Evolutionary conservation across 768 basidiomycete species (phyloP).

Genomic region (Strobilomyces echinocephalus): DNA sequence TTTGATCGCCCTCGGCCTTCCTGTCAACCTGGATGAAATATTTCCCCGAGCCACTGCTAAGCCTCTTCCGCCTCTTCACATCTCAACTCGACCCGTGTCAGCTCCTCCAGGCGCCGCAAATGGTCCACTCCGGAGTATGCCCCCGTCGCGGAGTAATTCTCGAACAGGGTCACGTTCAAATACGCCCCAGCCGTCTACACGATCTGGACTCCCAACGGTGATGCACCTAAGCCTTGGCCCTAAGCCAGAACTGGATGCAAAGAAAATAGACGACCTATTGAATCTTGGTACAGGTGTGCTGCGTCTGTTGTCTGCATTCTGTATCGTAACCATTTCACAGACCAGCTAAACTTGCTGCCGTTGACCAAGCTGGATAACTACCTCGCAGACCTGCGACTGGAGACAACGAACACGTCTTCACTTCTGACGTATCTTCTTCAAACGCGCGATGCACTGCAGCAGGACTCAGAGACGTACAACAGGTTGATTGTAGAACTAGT

Average conservation of each 20-base stretch:
- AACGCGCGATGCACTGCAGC: conserved; percentile 73
- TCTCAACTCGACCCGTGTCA: conserved; percentile 77
- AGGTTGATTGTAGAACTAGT: conserved; percentile 87
- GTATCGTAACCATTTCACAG: conserved; percentile 36
- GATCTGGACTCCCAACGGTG: conserved; percentile 26
- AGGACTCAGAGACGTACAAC: conserved; percentile 87
- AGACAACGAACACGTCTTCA: conserved; percentile 71
- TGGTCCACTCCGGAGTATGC: conserved; percentile 25
- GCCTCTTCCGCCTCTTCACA: conserved; percentile 73
- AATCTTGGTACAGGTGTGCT: conserved; percentile 59
- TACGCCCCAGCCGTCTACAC: conserved; percentile 41
- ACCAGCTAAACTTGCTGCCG: conserved; percentile 67
- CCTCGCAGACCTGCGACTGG: conserved; percentile 60
- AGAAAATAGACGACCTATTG: conserved; percentile 62
- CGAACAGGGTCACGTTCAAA: conserved; percentile 48
- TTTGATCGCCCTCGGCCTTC: conserved; percentile 86
- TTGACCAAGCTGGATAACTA: conserved; percentile 60
- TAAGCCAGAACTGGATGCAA: conserved; percentile 67
- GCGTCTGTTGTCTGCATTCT: not conserved
- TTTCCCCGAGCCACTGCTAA: conserved; percentile 62
- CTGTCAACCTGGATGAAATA: conserved; percentile 93
- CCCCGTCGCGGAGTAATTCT: conserved; percentile 39
- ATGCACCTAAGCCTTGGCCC: conserved; percentile 59
- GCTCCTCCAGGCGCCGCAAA: conserved; percentile 66
- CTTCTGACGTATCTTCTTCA: conserved; percentile 81